These are phyloP conservation scores for Moesziomyces parantarcticus DNA, from an alignment of 1,284 basidiomycete species.

Conservation along the genomic window DNA sequence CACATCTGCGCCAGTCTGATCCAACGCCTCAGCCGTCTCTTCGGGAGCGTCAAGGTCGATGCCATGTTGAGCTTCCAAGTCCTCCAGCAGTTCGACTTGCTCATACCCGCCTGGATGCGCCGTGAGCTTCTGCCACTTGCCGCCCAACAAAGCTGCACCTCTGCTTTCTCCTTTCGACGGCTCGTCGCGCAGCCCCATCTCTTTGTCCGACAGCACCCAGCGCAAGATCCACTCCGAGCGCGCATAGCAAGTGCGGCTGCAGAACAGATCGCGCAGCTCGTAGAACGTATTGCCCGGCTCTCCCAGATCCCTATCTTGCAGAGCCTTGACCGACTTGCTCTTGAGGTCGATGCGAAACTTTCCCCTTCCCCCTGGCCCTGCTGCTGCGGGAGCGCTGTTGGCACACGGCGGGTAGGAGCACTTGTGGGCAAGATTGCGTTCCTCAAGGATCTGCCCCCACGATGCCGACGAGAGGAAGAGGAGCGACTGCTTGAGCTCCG, in stretches of 20 bases:
- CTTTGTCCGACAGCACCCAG: slow-evolving; percentile 38
- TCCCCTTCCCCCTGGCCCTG: background rate
- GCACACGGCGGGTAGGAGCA: slow-evolving; percentile 32
- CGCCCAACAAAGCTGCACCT: slow-evolving; percentile 82
- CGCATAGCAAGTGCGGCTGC: slow-evolving; percentile 28
- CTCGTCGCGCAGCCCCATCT: slow-evolving; percentile 70
- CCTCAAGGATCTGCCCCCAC: slow-evolving; percentile 44
- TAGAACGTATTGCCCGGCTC: slow-evolving; percentile 32
- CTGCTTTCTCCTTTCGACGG: slow-evolving; percentile 69
- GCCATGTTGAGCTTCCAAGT: slow-evolving; percentile 27
- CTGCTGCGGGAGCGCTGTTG: slow-evolving; percentile 15
- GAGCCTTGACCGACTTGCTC: slow-evolving; percentile 16
- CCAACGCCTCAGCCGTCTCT: background rate
- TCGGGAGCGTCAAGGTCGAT: slow-evolving; percentile 2
- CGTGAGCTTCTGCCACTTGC: slow-evolving; percentile 82
- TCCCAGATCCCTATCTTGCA: slow-evolving; percentile 21
- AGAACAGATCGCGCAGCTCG: slow-evolving; percentile 30
- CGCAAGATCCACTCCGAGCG: slow-evolving; percentile 40
- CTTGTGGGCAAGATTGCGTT: slow-evolving; percentile 21
- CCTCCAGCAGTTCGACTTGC: slow-evolving; percentile 42
- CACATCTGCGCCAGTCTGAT: background rate
- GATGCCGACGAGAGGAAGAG: slow-evolving; percentile 19
- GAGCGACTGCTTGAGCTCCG: slow-evolving; percentile 17
- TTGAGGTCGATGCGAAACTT: slow-evolving; percentile 26
- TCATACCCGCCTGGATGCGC: slow-evolving; percentile 82